Percentiles rank a stretch among this genome's conserved stretches.
These are phyloP conservation scores for Verticillium albo-atrum DNA, from an alignment of 2,329 filamentous ascomycete genomes.

Conservation along the genomic window DNA sequence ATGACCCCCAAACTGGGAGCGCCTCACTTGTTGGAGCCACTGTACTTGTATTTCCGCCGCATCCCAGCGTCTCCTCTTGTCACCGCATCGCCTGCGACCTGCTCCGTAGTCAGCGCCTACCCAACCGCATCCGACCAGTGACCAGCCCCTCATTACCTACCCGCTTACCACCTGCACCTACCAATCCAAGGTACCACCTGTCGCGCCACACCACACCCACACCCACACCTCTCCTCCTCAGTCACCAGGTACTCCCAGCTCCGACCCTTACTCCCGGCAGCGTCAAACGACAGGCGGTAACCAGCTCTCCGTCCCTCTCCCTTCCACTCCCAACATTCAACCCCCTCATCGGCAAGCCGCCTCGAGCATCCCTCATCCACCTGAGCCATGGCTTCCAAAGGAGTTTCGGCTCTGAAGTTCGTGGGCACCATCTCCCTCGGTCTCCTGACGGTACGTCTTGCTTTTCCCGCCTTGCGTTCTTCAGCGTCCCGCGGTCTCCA, in stretches of 20 bases:
- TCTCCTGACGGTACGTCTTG: conserved; percentile 70
- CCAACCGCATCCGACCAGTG: background rate
- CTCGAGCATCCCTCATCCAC: conserved; percentile 3
- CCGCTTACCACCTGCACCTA: background rate
- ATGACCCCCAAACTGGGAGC: background rate
- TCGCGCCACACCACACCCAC: background rate
- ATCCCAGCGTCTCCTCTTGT: background rate
- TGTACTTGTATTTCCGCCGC: background rate
- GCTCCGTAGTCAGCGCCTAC: background rate
- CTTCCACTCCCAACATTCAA: background rate
- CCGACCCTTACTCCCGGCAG: background rate
- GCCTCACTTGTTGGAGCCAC: background rate
- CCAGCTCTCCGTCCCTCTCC: background rate
- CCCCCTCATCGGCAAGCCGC: background rate
- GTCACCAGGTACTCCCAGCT: background rate
- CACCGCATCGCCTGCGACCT: background rate
- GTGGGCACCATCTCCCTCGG: conserved; percentile 88
- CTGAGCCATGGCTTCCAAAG: conserved; percentile 57
- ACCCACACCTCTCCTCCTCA: background rate
- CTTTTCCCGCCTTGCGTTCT: background rate
- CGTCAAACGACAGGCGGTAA: background rate
- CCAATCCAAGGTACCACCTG: background rate
- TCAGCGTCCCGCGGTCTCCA: conserved; percentile 2
- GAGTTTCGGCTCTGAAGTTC: conserved; percentile 81
- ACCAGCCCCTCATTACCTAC: background rate